A percentile compares a stretch with the other conserved stretches of the same genome.
These are phyloP conservation scores for Violaceomyces palustris DNA, from an alignment of 1,284 basidiomycete genomes.

Conservation along the genomic window DNA sequence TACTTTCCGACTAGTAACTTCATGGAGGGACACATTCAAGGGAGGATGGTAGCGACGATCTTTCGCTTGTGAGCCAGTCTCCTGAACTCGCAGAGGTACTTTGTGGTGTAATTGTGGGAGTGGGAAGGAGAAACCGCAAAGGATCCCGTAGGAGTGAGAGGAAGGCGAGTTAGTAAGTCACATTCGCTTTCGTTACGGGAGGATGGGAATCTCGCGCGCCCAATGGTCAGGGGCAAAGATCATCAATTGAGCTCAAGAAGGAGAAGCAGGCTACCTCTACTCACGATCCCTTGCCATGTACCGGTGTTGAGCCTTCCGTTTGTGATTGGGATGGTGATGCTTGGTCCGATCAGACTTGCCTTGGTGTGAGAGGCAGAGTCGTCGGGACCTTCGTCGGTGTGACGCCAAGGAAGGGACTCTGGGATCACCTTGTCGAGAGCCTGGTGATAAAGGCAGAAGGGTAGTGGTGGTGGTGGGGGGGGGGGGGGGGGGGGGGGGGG, in stretches of 20 bases:
- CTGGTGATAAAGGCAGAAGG: too few relatives aligned
- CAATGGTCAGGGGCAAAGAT: too few relatives aligned
- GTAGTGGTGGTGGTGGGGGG: too few relatives aligned
- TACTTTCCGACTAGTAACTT: too few relatives aligned
- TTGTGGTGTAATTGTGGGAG: too few relatives aligned
- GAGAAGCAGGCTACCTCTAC: background rate
- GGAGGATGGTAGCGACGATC: constrained; percentile 75
- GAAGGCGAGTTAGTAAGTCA: too few relatives aligned
- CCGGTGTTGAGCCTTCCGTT: constrained; percentile 74
- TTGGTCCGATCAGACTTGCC: constrained; percentile 72
- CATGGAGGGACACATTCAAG: constrained; percentile 20
- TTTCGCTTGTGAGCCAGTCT: constrained; percentile 63
- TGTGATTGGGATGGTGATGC: constrained; percentile 78
- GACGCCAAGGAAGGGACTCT: constrained; percentile 76
- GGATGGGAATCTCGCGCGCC: too few relatives aligned
- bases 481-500: too few relatives aligned
- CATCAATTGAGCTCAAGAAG: background rate
- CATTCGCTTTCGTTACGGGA: too few relatives aligned
- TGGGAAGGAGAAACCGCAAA: too few relatives aligned
- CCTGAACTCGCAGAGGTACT: constrained; percentile 74
- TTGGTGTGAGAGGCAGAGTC: constrained; percentile 77
- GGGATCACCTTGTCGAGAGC: constrained; percentile 72
- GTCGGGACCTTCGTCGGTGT: constrained; percentile 70
- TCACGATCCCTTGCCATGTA: constrained; percentile 73
- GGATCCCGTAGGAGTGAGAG: too few relatives aligned